Percentiles rank a stretch among this genome's conserved stretches.
phyloP scores from a whole-genome alignment of 164 flowering plant species.

The Saururus chinensis region DNA sequence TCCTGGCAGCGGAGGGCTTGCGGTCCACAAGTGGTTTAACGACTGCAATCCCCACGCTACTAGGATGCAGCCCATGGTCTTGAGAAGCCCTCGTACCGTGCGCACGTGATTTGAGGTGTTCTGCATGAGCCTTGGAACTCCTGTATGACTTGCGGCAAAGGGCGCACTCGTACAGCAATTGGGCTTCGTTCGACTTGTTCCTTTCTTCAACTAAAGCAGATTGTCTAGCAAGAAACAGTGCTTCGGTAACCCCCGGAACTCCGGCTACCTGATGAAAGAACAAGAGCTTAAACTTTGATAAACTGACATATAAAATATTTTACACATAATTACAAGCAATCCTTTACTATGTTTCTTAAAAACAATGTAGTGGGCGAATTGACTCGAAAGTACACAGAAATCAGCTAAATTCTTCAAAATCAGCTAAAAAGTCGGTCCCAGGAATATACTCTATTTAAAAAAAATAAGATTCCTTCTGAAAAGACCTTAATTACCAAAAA shows the following conservation, averaged over 20 bases:
- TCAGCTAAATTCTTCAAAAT: too few relatives aligned
- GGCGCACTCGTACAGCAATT: conserved; percentile 73
- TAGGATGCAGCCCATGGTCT: conserved; percentile 16
- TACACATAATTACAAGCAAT: too few relatives aligned
- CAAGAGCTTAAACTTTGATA: not conserved
- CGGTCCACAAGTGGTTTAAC: conserved; percentile 63
- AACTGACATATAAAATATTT: too few relatives aligned
- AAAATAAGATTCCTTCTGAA: too few relatives aligned
- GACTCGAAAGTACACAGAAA: too few relatives aligned
- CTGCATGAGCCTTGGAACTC: conserved; percentile 81
- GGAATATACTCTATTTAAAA: too few relatives aligned
- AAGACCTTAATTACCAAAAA: too few relatives aligned
- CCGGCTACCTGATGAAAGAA: conserved; percentile 63
- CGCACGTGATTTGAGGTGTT: conserved; percentile 72
- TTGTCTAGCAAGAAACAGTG: conserved; percentile 71
- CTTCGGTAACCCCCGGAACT: conserved; percentile 94
- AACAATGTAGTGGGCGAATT: too few relatives aligned
- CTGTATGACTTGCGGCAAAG: conserved; percentile 75
- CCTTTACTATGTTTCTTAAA: too few relatives aligned
- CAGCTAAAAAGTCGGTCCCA: too few relatives aligned
- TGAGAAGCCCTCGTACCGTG: conserved; percentile 60
- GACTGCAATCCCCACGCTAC: conserved; percentile 29
- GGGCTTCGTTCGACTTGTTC: conserved; percentile 40
- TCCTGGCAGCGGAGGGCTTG: conserved; percentile 5
- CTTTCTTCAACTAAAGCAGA: conserved; percentile 71